These are phyloP conservation scores for Ustilago esculenta DNA, from an alignment of 1,284 basidiomycete species.

Conservation along the genomic window DNA sequence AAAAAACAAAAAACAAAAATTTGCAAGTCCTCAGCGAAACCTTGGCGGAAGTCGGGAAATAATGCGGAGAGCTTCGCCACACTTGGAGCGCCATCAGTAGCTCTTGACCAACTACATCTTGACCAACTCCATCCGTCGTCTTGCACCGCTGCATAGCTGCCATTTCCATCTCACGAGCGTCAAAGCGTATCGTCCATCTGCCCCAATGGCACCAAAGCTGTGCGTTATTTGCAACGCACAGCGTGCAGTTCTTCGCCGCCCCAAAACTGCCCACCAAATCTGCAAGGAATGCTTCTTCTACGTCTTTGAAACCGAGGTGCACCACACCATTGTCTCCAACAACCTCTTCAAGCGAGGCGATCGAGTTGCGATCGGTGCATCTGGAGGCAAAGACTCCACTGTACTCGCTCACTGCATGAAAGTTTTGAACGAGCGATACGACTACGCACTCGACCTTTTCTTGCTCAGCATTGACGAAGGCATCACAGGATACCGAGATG, in stretches of 20 bases:
- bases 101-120: too few relatives aligned
- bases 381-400: slow-evolving; percentile 98
- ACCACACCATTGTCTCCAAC: slow-evolving; percentile 83
- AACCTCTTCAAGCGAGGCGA: slow-evolving; percentile 88
- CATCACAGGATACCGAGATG: slow-evolving; percentile 97
- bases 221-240: slow-evolving; percentile 80
- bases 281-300: slow-evolving; percentile 95
- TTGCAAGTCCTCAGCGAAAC: too few relatives aligned
- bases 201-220: slow-evolving; percentile 39
- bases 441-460: slow-evolving; percentile 90
- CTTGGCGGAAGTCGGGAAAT: slow-evolving; percentile 7
- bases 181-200: too few relatives aligned
- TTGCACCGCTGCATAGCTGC: too few relatives aligned
- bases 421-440: slow-evolving; percentile 88
- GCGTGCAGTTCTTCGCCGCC: slow-evolving; percentile 88
- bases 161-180: too few relatives aligned
- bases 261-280: slow-evolving; percentile 96
- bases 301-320: slow-evolving; percentile 97
- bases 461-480: slow-evolving; percentile 98
- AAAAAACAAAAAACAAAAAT: background rate
- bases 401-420: slow-evolving; percentile 98
- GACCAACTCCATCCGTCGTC: too few relatives aligned
- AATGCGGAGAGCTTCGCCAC: slow-evolving; percentile 12
- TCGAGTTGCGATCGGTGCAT: slow-evolving; percentile 94
- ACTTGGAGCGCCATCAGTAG: too few relatives aligned